phyloP scores from a whole-genome alignment of 345 rosid species.

The Syzygium jambos region DNA sequence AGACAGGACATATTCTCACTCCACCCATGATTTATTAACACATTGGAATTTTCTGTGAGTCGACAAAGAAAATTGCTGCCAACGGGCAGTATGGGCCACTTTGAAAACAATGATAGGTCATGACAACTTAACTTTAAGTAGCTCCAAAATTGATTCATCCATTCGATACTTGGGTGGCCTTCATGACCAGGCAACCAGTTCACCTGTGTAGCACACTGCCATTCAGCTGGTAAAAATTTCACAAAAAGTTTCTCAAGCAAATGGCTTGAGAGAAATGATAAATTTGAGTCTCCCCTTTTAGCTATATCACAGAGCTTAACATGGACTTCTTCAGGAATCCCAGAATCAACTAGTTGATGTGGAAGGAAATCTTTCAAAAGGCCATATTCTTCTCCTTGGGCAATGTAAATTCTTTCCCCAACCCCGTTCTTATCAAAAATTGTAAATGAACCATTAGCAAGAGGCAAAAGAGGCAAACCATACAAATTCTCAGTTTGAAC shows the following conservation, averaged over 20 bases:
- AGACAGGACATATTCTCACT: slow-evolving; percentile 90
- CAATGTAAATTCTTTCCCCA: slow-evolving; percentile 73
- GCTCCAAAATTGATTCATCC: slow-evolving; percentile 73
- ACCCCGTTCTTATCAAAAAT: slow-evolving; percentile 62
- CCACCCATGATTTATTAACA: slow-evolving; percentile 81
- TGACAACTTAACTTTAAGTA: slow-evolving; percentile 69
- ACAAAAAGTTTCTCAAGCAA: slow-evolving; percentile 82
- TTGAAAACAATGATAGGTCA: slow-evolving; percentile 76
- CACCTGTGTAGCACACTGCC: slow-evolving; percentile 67
- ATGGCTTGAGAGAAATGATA: slow-evolving; percentile 66
- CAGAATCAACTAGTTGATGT: slow-evolving; percentile 58
- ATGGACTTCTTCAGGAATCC: slow-evolving; percentile 54
- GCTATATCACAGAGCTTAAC: slow-evolving; percentile 65
- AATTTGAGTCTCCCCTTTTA: slow-evolving; percentile 56
- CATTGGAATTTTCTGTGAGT: slow-evolving; percentile 62
- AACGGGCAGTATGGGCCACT: slow-evolving; percentile 95
- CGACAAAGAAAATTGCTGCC: slow-evolving; percentile 57
- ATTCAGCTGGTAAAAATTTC: slow-evolving; percentile 79
- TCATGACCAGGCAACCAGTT: slow-evolving; percentile 72
- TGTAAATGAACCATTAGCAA: slow-evolving; percentile 77
- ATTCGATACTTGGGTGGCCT: slow-evolving; percentile 75
- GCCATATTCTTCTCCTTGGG: slow-evolving; percentile 58
- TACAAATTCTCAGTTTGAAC: slow-evolving; percentile 35
- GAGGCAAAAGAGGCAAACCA: slow-evolving; percentile 84
- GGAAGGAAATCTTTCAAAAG: slow-evolving; percentile 81